Base-by-base conservation (phyloP, 352 stramenopile species). In the Hyaloperonospora arabidopsidis region DNA sequence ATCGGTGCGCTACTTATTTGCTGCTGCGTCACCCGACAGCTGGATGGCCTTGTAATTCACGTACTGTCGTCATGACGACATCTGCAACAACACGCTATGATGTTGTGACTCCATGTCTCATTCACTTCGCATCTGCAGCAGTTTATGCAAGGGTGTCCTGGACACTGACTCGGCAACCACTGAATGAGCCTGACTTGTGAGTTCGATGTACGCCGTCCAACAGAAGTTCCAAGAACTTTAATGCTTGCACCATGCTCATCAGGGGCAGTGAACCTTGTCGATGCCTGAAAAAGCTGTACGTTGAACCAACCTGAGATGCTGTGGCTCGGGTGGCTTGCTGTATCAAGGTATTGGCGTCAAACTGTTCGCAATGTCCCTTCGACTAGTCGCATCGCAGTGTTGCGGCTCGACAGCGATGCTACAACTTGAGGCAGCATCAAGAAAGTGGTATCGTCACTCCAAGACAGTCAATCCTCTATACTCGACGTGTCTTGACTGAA, bases 261-360 rank as follows among this genome's bases (percentile, higher is more conserved):
- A 52, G 96, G 98, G 74, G 94, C 95, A 8, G 88, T 99, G 21
- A 98, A 98, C 72, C 72, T 98, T 10, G 96, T 98, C 63, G 96
- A 98, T 36, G 79, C 81, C 45, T 54, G 43, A 11, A 55, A 65
- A 2, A 65, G 59, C 10, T 39, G 45, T 1, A 87, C 96, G 41
- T 65, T 74, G 22, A 86, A 94, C 55, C 67, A 98, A 34, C 73
- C n/a, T 87, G 45, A 81, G 25, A 4, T 10, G 25, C 25, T 32
- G 25, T 10, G 25, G 25, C n/a, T n/a, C n/a, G n/a, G n/a, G n/a
- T n/a, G 25, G 4, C 91, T 52, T 89, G 95, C 54, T 98, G 98
- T 68, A 98, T 99, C 63, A 92, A 87, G 5, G 88, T 98, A n/a
- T 86, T 92, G n/a, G 94, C 97, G 63, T 79, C 88, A 32, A 98